Base-by-base conservation (phyloP, 2,329 filamentous ascomycete genomes). In the Cyphellophora attinorum region DNA sequence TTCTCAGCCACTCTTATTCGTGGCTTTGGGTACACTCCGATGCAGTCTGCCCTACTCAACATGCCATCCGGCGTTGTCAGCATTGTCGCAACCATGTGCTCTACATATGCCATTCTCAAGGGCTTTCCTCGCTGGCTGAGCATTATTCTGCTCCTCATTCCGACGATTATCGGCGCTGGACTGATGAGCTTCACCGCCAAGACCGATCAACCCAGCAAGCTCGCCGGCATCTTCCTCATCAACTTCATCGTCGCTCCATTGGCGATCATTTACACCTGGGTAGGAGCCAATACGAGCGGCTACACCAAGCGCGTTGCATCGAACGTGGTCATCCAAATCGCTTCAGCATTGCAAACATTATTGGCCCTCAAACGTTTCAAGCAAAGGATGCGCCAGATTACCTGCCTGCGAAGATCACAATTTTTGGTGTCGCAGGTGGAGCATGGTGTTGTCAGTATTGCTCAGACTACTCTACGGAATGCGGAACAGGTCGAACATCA, bases 291-390 rank as follows among this genome's bases (percentile, higher is more conserved):
- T 39, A 55, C 62, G 3, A 62, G 61, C 5, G 65, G 65, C 0
- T 63, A 70, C 36, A 65, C 64, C 3, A 70, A 70, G 51, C 60
- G 64, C 16, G 65, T 64, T 3, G 49, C 67, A 23, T 62, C 60
- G 10, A 61, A 56, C 11, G 62, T 62, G 3, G 59, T 64, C 25
- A 62, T 64, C 1, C 65, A 68, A 34, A 53, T 64, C 5, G 62
- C 56, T 68, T 67, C 44, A 67, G 64, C 34, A 48, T 61, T 5
- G 61, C 59, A 2, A 65, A 65, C 42, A 62, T 63, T 35, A 61
- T 64, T 31, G 55, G 52, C 0, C 61, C 60, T 2, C 60, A 62
- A 35, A 63, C 58, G 0, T 65, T 65, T 41, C 56, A 58, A 38
- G 47, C 51, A 5, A 48, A 50, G 4, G 56, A 59, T 15, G 56